Conservation (phyloP, 768 basidiomycete species). For the Asterophora parasitica region DNA sequence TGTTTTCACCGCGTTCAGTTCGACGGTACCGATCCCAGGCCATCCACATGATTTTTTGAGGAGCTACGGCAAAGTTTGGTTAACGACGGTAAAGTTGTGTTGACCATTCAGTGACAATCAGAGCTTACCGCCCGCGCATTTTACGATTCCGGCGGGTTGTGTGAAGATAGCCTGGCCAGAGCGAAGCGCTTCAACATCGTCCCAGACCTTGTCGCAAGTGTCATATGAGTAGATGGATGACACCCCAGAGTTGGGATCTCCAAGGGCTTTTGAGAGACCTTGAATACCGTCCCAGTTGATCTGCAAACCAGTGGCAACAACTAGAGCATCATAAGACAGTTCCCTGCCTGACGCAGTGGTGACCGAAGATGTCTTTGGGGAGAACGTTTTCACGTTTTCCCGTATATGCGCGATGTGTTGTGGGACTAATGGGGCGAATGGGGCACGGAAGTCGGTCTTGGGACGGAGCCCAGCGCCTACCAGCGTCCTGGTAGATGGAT, state of each 20-base stretch:
- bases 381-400: constrained; percentile 69
- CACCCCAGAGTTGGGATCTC: constrained; percentile 74
- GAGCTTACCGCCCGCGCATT: constrained; percentile 80
- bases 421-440: constrained; percentile 70
- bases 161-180: constrained; percentile 89
- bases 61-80: constrained; percentile 41
- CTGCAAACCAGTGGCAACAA: constrained; percentile 87
- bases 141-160: constrained; percentile 88
- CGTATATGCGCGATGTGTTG: constrained; percentile 64
- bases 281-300: constrained; percentile 75
- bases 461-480: constrained; percentile 82
- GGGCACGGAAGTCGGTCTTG: constrained; percentile 65
- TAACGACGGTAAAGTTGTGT: neutral
- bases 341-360: constrained; percentile 66
- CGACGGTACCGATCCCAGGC: constrained; percentile 77
- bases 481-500: constrained; percentile 60
- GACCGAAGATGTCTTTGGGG: constrained; percentile 69
- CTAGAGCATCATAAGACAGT: constrained; percentile 77
- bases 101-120: neutral
- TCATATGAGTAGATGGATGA: constrained; percentile 91
- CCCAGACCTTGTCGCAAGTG: constrained; percentile 86
- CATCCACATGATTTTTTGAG: constrained; percentile 97
- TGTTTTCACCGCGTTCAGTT: constrained; percentile 52
- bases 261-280: constrained; percentile 72
- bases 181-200: constrained; percentile 70